Evolutionary conservation across 495 filamentous ascomycete species (phyloP).

Genomic region (Pyronema omphalodes): DNA sequence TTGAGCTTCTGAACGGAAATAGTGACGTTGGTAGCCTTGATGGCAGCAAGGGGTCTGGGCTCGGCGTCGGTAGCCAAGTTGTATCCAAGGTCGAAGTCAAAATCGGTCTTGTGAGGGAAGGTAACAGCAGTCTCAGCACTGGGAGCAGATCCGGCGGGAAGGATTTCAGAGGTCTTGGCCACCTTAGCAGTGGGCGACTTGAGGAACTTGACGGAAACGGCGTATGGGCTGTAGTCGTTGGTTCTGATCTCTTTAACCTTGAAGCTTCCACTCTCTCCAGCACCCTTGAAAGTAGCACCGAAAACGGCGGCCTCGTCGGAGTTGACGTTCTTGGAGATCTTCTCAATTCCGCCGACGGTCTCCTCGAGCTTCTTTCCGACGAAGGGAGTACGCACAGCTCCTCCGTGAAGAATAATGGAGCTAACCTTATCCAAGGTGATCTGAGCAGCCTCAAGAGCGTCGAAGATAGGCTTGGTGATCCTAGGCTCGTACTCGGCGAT

Average conservation of each 20-base stretch:
- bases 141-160: conserved; percentile 56
- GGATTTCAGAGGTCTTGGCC: conserved; percentile 40
- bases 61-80: conserved; percentile 30
- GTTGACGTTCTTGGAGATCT: conserved; percentile 86
- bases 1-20: conserved; percentile 55
- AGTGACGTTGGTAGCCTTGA: conserved; percentile 70
- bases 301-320: conserved; percentile 94
- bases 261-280: conserved; percentile 79
- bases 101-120: conserved; percentile 69
- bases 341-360: conserved; percentile 47
- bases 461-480: conserved; percentile 49
- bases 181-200: conserved; percentile 27
- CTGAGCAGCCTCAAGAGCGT: conserved; percentile 54
- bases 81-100: conserved; percentile 66
- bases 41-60: conserved; percentile 26
- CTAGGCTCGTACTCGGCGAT: conserved; percentile 47
- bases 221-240: conserved; percentile 52
- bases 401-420: conserved; percentile 84
- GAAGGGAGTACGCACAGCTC: conserved; percentile 78
- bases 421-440: conserved; percentile 61
- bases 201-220: conserved; percentile 46
- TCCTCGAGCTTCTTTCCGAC: conserved; percentile 79
- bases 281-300: conserved; percentile 87
- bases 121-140: conserved; percentile 74
- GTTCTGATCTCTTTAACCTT: conserved; percentile 88